Percentiles rank a stretch among this genome's conserved stretches.
These are phyloP conservation scores for Seminavis robusta DNA, from an alignment of 108 stramenopile genomes.

Conservation along the genomic window DNA sequence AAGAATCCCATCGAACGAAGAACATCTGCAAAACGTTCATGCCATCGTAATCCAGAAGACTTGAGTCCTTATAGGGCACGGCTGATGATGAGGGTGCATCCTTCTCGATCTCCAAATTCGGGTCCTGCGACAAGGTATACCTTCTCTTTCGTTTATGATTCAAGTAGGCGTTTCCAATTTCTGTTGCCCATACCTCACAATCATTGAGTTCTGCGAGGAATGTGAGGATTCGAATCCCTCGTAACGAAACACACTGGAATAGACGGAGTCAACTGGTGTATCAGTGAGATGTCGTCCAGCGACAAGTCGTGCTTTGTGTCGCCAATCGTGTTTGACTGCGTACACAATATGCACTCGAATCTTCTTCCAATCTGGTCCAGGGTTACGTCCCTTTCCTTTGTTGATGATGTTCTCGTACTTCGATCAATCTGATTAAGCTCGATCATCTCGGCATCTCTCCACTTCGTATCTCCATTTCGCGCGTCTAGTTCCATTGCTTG, in stretches of 20 bases:
- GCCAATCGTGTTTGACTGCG: slow-evolving; percentile 26
- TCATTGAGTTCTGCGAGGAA: too few relatives aligned
- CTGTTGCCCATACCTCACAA: too few relatives aligned
- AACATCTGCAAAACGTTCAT: slow-evolving; percentile 7
- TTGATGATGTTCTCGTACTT: slow-evolving; percentile 23
- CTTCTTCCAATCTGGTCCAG: slow-evolving; percentile 27
- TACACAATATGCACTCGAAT: slow-evolving; percentile 24
- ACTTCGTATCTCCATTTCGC: slow-evolving; percentile 30
- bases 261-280: too few relatives aligned
- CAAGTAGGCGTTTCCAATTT: slow-evolving; percentile 13
- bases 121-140: slow-evolving; percentile 37
- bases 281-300: slow-evolving; percentile 33
- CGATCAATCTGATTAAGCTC: slow-evolving; percentile 11
- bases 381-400: too few relatives aligned
- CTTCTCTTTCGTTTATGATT: slow-evolving; percentile 26
- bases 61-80: slow-evolving; percentile 34
- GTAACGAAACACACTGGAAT: too few relatives aligned
- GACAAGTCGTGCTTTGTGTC: slow-evolving; percentile 22
- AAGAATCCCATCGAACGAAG: slow-evolving; percentile 16
- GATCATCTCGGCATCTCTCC: slow-evolving; percentile 18
- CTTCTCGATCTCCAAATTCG: slow-evolving; percentile 29
- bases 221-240: too few relatives aligned
- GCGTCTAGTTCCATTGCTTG: slow-evolving; percentile 27
- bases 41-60: slow-evolving; percentile 1
- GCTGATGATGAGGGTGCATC: slow-evolving; percentile 19